Evolutionary conservation across 2,329 filamentous ascomycete genomes (phyloP), one percentile per base, ranked within the genome.

Genomic region (Nannizziopsis arthrosporioides): DNA sequence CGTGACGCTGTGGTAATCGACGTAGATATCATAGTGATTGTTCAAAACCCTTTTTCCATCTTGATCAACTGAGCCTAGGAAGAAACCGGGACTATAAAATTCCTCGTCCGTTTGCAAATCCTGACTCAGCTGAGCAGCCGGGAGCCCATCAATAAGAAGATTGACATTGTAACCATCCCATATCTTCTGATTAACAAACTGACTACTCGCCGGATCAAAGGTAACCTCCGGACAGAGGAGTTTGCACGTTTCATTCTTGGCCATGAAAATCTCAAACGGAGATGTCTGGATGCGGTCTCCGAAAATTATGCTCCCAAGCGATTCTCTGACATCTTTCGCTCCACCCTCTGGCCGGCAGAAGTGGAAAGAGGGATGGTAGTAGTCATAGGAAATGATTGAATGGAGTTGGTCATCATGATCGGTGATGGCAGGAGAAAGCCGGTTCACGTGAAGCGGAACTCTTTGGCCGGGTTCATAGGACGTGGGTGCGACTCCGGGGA

Each of bases 241-340:
- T 65, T 90, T 92, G 72, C 92, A 98, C 0, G 81, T 82, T 66
- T 95, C 85, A 63, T 98, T 92, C 53, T 80, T 72, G 48, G 70
- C 80, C 89, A 98, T 95, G 56, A 80, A 77, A 52, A 96, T 73
- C 61, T 94, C 80, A 61, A 94, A 94, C 0, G 90, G 86, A 32
- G 90, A 96, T n/a, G 87, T 94, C 70, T 87, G 87, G 70, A 98
- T 98, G 49, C 92, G 80, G 69, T 98, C 92, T 56, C 92, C 92
- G 59, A 98, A 98, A 44, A 98, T 69, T 62, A 98, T 98, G 73
- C 90, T 95, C 18, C 92, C 92, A 54, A 98, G 68, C 55, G 85
- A 92, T 69, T 95, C 92, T 36, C 85, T 82, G 17, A 94, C 80
- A 70, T 84, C 77, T 63, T 89, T 67, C 7, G 88, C 81, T 1